Evolutionary conservation across 495 filamentous ascomycete genomes (phyloP), one percentile per base, ranked within the genome.

Genomic region (Trichodelitschia bisporula): DNA sequence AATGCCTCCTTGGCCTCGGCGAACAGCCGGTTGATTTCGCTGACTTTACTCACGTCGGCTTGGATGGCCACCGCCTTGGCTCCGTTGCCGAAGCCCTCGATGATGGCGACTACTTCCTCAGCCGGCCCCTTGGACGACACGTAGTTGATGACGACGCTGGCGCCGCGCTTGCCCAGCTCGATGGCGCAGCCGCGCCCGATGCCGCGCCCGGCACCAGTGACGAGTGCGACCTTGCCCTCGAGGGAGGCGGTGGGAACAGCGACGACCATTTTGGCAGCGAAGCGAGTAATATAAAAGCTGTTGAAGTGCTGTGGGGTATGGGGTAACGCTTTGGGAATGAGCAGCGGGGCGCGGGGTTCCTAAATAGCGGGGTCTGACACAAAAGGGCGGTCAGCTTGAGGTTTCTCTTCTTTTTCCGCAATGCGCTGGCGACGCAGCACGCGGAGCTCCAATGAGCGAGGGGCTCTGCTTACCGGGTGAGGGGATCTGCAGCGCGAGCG

Each of bases 121-220:
- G 77, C 77, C 13, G 60, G 57, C 9, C 54, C 51, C 12, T 59
- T 56, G 37, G 61, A 66, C 37, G 63, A 64, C 35, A 66, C 63
- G 51, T 79, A 84, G 64, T 84, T 84, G 51, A 84, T 61, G 23
- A 76, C 60, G 17, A 84, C 65, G 28, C 61, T 67, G 27, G 70
- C 69, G 4, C 73, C 73, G 38, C 71, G 67, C 39, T 60, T 60
- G 37, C 63, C 77, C 26, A 84, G 68, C 48, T 80, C 77, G 13
- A 78, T 59, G 20, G 75, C 76, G 37, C 77, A 74, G 18, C 68
- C 72, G 12, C 61, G 57, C 30, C 77, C 77, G 43, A 84, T 79
- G 21, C 74, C 38, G 11, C 40, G 43, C 9, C 38, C 39, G 18
- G 39, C 46, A 23, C 41, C 76, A 13, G 76, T 82, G 36, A 83